Conservation (phyloP, 2,329 filamentous ascomycete species). For the Diaporthe sp. region DNA sequence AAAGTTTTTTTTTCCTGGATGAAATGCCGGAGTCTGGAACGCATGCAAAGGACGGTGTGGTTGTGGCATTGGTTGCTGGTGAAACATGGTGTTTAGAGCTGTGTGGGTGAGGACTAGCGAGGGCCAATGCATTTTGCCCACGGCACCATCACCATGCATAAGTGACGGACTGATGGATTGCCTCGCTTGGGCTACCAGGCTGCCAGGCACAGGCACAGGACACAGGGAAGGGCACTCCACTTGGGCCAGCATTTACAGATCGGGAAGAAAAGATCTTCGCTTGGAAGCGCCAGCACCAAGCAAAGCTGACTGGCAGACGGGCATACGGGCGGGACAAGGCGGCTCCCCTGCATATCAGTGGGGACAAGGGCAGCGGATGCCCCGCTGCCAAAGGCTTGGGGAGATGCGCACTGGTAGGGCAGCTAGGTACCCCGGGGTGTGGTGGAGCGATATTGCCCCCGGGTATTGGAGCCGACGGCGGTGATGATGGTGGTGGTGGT, state of each 20-base stretch:
- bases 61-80: slow-evolving; percentile 24
- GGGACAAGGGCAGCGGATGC: not conserved
- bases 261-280: not conserved
- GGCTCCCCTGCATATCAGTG: slow-evolving; percentile 25
- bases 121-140: slow-evolving; percentile 24
- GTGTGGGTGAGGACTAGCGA: slow-evolving; percentile 8
- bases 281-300: slow-evolving; percentile 10
- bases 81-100: slow-evolving; percentile 21
- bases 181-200: not conserved
- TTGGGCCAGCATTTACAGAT: not conserved
- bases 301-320: not conserved
- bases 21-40: not conserved
- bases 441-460: slow-evolving; percentile 22
- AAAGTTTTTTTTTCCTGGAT: not conserved
- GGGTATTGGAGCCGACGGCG: not conserved
- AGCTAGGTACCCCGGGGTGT: not conserved
- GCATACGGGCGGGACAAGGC: slow-evolving; percentile 1
- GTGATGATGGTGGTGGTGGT: not conserved
- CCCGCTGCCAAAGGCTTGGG: slow-evolving; percentile 27
- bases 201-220: slow-evolving; percentile 14
- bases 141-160: slow-evolving; percentile 14
- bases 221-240: not conserved
- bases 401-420: not conserved
- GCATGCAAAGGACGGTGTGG: not conserved
- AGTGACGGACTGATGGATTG: slow-evolving; percentile 8